A percentile compares a stretch with the other conserved stretches of the same genome.
phyloP scores from a whole-genome alignment of 1,284 basidiomycete species.

The Fereydounia khargensis region DNA sequence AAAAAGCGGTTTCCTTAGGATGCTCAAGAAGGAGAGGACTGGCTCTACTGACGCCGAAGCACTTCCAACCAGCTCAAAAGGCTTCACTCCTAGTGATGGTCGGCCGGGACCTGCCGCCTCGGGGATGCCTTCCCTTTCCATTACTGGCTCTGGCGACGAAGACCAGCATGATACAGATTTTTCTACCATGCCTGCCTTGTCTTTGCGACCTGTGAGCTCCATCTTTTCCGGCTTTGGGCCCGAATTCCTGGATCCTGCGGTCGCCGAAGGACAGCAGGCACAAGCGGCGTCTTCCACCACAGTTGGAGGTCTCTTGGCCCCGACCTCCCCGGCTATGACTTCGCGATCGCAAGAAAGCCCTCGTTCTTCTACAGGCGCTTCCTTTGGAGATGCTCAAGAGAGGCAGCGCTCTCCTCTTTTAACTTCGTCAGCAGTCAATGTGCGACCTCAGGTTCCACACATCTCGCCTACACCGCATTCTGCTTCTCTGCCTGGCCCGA shows the following conservation, averaged over 20 bases:
- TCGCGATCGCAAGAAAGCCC: neutral
- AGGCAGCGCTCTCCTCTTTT: neutral
- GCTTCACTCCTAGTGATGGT: too few species aligned
- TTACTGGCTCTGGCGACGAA: constrained; percentile 17
- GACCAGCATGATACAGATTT: too few species aligned
- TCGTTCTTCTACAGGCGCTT: neutral
- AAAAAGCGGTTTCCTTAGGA: constrained; percentile 46
- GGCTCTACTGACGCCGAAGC: too few species aligned
- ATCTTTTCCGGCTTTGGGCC: constrained; percentile 42
- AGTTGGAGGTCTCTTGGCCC: constrained; percentile 24
- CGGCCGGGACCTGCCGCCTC: too few species aligned
- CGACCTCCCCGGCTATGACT: constrained; percentile 13
- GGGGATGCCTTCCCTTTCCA: constrained; percentile 33
- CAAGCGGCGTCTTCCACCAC: too few species aligned
- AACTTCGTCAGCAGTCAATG: neutral
- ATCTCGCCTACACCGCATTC: constrained; percentile 22
- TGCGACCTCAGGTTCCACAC: constrained; percentile 11
- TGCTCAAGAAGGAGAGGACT: constrained; percentile 41
- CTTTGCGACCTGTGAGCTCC: constrained; percentile 37
- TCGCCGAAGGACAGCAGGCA: constrained; percentile 20
- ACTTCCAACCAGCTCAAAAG: too few species aligned
- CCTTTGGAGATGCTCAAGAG: neutral
- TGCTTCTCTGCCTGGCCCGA: constrained; percentile 13
- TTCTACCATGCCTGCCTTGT: constrained; percentile 39
- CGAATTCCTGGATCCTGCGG: constrained; percentile 31